Evolutionary conservation across 345 rosid genomes (phyloP).

Genomic region (Citrus trifoliata): DNA sequence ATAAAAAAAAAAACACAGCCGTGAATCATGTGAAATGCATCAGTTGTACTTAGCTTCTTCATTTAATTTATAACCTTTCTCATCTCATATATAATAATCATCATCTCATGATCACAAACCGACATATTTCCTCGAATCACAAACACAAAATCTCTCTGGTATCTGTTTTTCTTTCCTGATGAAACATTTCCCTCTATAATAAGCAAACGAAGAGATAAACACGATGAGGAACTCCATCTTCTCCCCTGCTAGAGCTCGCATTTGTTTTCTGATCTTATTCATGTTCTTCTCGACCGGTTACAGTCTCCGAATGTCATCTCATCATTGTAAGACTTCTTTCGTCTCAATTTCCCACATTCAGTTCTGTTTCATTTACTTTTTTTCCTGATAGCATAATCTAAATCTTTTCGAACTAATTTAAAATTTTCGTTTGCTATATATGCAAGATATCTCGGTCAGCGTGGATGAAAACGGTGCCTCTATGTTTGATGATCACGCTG

Average conservation of each 20-base stretch:
- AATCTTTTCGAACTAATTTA: not conserved
- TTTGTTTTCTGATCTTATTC: constrained; percentile 2
- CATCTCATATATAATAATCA: not conserved
- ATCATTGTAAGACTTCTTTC: not conserved
- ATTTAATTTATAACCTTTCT: not conserved
- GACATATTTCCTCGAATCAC: not conserved
- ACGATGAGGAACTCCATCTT: not conserved
- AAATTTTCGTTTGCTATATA: not conserved
- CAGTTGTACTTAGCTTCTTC: constrained; percentile 9
- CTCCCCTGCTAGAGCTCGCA: not conserved
- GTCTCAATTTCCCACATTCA: not conserved
- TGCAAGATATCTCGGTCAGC: constrained; percentile 8
- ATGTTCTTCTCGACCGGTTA: constrained; percentile 10
- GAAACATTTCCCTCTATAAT: not conserved
- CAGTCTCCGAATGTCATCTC: not conserved
- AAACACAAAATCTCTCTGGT: not conserved
- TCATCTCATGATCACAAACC: too few relatives aligned
- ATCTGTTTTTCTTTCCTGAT: not conserved
- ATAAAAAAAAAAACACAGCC: constrained; percentile 36
- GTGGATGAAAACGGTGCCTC: not conserved
- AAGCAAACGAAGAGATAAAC: not conserved
- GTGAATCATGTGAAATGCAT: constrained; percentile 71
- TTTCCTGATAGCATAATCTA: not conserved
- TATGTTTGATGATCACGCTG: not conserved
- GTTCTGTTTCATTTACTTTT: not conserved